A percentile compares a stretch with the other conserved stretches of the same genome.
phyloP scores from a whole-genome alignment of 73 alveolate species.

The Paramecium sexaurelia region DNA sequence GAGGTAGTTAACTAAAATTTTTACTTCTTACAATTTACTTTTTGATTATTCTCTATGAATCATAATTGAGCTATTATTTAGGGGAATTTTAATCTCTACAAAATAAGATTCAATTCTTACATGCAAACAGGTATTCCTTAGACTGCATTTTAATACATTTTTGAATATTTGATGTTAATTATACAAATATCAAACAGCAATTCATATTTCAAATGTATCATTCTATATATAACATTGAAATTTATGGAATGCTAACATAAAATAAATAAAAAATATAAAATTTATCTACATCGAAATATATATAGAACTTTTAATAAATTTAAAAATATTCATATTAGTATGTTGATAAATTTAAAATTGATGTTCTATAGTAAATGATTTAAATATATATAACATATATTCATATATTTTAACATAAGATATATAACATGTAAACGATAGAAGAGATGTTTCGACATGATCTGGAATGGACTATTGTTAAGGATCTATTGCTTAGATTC shows the following conservation, averaged over 20 bases:
- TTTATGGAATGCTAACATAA: background rate
- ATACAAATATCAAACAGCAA: background rate
- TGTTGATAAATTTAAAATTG: background rate
- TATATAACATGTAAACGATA: too few relatives aligned
- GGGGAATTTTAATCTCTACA: background rate
- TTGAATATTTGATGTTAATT: background rate
- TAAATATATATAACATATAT: background rate
- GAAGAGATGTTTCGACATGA: too few relatives aligned
- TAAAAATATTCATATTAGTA: background rate
- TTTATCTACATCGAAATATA: background rate
- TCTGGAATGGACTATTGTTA: too few relatives aligned
- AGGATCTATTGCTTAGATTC: too few relatives aligned
- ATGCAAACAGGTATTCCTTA: background rate
- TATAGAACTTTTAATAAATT: background rate
- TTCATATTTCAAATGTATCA: background rate
- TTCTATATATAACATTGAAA: background rate
- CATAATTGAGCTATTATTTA: background rate
- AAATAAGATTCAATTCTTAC: background rate
- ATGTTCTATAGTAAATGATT: background rate
- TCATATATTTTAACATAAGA: too few relatives aligned
- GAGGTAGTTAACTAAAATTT: background rate
- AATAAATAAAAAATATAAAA: background rate
- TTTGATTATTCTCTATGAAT: background rate
- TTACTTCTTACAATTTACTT: background rate
- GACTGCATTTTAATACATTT: background rate